These are phyloP conservation scores for Cladosporium sp. DNA, from an alignment of 2,329 filamentous ascomycete species.

Conservation along the genomic window DNA sequence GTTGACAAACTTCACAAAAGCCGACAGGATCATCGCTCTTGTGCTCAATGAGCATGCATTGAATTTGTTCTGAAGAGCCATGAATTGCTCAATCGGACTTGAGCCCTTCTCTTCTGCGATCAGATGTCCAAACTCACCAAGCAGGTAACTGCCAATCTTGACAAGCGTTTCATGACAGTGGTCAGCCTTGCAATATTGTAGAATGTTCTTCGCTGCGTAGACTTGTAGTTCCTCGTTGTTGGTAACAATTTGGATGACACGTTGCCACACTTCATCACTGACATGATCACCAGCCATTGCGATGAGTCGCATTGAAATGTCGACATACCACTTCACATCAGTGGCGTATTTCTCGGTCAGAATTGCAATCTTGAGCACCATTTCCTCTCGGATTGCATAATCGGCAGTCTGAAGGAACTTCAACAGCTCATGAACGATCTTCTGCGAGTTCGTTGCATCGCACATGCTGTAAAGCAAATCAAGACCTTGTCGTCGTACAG, in stretches of 20 bases:
- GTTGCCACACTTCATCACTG: constrained; percentile 98
- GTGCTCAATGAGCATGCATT: constrained; percentile 83
- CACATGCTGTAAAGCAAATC: constrained; percentile 99
- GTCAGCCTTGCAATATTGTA: constrained; percentile 87
- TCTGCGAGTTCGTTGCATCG: constrained; percentile 86
- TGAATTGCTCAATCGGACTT: constrained; percentile 94
- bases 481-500: constrained; percentile 88
- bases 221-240: constrained; percentile 98
- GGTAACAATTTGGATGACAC: constrained; percentile 96
- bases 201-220: constrained; percentile 87
- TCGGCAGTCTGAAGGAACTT: constrained; percentile 95
- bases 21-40: constrained; percentile 88
- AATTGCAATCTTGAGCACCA: constrained; percentile 98
- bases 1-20: constrained; percentile 97
- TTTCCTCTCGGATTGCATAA: constrained; percentile 96
- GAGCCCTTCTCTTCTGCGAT: constrained; percentile 88
- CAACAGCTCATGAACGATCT: constrained; percentile 88
- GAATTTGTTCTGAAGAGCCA: constrained; percentile 87
- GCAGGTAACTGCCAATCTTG: constrained; percentile 93
- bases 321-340: constrained; percentile 98
- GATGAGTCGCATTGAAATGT: constrained; percentile 89
- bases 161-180: constrained; percentile 95
- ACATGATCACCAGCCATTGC: constrained; percentile 97
- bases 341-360: constrained; percentile 97
- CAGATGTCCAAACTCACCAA: constrained; percentile 95